Evolutionary conservation across 371 early-diverging fungal genomes (phyloP), one percentile per base, ranked within the genome.

Genomic region (Lichtheimia ornata): DNA sequence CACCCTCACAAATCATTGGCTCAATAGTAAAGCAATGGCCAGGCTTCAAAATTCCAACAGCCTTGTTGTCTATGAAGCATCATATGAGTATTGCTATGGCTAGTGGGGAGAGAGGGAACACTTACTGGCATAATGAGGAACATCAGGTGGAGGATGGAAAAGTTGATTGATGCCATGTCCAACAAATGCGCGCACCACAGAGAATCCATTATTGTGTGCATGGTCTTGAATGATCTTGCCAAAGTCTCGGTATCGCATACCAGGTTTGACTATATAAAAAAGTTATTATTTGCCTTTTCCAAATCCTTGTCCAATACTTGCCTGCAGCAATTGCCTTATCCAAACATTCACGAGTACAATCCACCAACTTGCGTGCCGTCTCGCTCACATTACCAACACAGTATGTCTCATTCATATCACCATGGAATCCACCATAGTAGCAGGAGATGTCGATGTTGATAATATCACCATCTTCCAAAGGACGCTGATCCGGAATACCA

Each of bases 21-120:
- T 98, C 97, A 59, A 98, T 98, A 7, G 98, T 98, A 65, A 98
- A 98, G 50, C 88, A 77, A 67, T 97, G 97, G 9, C 98, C 98
- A 20, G 91, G 86, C 72, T 92, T 92, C 88, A 94, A 90, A 6
- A 91, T 86, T 47, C 98, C 98, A 51, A 95, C 84, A 4, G 97
- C 95, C 84, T 95, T 96, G 74, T 97, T 95, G 61, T 88, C 85
- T 83, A 61, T 35, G 35, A 9, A 35, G 9, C 9, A 11, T 35
- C 35, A 11, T 35, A 11, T 35, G 11, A 35, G 35, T 11, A 35
- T 35, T 35, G 35, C 4, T 35, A 35, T 35, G 11, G 43, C 25
- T 30, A n/a, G n/a, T n/a, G 20, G 43, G 40, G 27, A 55, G 24
- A 11, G 20, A 41, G 27, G 11, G 41, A 49, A 55, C 5, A 72